phyloP scores from a whole-genome alignment of 805 yeast species.

The Lachancea lanzarotensis region DNA sequence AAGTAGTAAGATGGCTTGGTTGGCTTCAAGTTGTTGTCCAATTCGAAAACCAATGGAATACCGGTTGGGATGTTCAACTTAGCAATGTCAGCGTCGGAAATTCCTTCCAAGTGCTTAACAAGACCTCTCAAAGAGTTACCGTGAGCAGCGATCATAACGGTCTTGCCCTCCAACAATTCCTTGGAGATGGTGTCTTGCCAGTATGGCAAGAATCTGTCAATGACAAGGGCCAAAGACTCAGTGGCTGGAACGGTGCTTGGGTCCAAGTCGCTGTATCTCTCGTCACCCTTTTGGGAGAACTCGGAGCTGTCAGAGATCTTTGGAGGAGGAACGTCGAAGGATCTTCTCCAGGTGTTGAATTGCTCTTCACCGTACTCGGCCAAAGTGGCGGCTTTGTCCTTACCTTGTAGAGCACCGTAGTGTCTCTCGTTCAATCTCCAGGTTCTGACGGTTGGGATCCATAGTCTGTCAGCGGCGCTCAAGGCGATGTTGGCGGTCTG shows the following conservation, averaged over 20 bases:
- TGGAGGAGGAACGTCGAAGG: conserved; percentile 96
- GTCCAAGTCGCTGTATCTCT: conserved; percentile 77
- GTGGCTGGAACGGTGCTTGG: conserved; percentile 86
- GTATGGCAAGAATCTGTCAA: conserved; percentile 94
- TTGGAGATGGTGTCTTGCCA: conserved; percentile 89
- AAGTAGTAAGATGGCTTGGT: conserved; percentile 90
- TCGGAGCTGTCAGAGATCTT: conserved; percentile 66
- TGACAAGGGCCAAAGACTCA: conserved; percentile 89
- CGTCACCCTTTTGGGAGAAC: conserved; percentile 81
- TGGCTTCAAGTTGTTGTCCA: conserved; percentile 81
- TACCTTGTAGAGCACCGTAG: conserved; percentile 98
- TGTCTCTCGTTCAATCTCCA: conserved; percentile 99
- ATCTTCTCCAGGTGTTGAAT: conserved; percentile 97
- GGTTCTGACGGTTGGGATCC: conserved; percentile 86
- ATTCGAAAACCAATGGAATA: conserved; percentile 94
- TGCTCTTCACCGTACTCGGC: conserved; percentile 83
- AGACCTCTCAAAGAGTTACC: conserved; percentile 97
- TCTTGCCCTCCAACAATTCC: conserved; percentile 79
- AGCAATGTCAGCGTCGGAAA: conserved; percentile 88
- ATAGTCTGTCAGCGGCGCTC: conserved; percentile 80
- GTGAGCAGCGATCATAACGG: conserved; percentile 92
- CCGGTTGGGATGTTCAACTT: conserved; percentile 97
- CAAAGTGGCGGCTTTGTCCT: conserved; percentile 92
- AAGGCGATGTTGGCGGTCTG: conserved; percentile 96
- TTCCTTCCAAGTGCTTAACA: conserved; percentile 90